Base-by-base conservation (phyloP, 2,329 filamentous ascomycete species). In the Bipolaris sorokiniana region DNA sequence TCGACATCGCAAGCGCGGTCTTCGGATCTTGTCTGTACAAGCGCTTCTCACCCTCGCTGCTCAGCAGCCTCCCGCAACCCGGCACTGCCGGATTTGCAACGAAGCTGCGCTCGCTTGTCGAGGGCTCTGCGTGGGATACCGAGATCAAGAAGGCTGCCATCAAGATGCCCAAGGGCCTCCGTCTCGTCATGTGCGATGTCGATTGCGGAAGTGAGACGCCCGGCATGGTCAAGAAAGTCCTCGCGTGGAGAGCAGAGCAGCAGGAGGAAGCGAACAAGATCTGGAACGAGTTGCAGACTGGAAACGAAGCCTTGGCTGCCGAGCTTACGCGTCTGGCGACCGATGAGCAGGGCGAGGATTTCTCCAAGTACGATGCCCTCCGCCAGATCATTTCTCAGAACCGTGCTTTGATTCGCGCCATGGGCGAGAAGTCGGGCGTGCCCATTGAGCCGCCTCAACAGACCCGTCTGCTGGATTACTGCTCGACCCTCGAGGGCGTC, bases 121-220 rank as follows among this genome's bases (percentile, higher is more conserved):
- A 92, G 41, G 72, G 75, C 2, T 67, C 74, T 3, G 77, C 78
- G 22, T 99, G 95, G 95, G 93, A 98, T 68, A 88, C 88, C 0
- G 87, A 92, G 68, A 87, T 96, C 47, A 77, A 79, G 31, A 89
- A 91, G 68, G 86, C 88, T 5, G 84, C 82, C 15, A 87, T 94
- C 50, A 83, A 82, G 58, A 82, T 98, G 56, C 93, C 94, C 0
- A 69, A 76, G 0, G 91, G 91, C 0, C 80, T 96, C 65, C 85
- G 89, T 22, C 82, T 98, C 64, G 86, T 96, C 58, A 95, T 99
- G 89, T 97, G 92, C 72, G 95, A 99, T 72, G 95, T 99, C 6
- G 91, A 96, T 74, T 97, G 93, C 72, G 95, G 95, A 31, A 94
- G 89, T 47, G 86, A 96, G 80, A 98, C 94, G 7, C 93, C 96